Conservation (phyloP, 176 grass and related monocot species). For the Pontederia crassipes region DNA sequence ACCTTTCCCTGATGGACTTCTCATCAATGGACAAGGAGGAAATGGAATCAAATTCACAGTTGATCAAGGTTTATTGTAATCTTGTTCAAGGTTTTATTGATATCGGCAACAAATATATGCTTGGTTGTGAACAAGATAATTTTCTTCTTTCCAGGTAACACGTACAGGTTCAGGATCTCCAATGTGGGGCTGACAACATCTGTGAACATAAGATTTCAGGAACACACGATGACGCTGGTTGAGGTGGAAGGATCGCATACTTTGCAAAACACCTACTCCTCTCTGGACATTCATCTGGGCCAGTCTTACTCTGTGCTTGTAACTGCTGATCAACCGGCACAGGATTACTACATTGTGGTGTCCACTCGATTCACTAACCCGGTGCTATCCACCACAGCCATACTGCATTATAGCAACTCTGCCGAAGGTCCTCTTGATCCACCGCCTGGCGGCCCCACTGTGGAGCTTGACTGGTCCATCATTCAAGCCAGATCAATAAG, state of each 20-base stretch:
- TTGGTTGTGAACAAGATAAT: neutral
- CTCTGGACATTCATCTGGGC: neutral
- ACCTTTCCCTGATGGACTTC: slow-evolving; percentile 2
- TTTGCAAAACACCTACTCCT: neutral
- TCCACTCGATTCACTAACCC: neutral
- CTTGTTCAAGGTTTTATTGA: neutral
- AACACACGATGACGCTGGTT: neutral
- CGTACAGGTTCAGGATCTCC: neutral
- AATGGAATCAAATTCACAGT: slow-evolving; percentile 6
- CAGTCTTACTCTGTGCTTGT: slow-evolving; percentile 1
- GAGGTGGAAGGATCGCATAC: slow-evolving; percentile 5
- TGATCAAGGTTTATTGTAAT: neutral
- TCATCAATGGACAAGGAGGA: neutral
- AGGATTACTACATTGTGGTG: slow-evolving; percentile 1
- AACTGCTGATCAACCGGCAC: neutral
- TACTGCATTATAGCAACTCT: slow-evolving; percentile 1
- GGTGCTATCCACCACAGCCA: neutral
- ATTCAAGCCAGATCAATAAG: neutral
- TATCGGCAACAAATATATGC: neutral
- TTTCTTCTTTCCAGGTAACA: neutral
- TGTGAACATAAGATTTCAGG: slow-evolving; percentile 3
- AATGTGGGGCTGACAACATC: slow-evolving; percentile 1
- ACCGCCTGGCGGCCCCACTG: neutral
- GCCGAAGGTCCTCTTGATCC: neutral
- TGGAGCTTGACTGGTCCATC: slow-evolving; percentile 2